Evolutionary conservation across 1,139 yeast species (phyloP).

Genomic region (Candida dubliniensis): DNA sequence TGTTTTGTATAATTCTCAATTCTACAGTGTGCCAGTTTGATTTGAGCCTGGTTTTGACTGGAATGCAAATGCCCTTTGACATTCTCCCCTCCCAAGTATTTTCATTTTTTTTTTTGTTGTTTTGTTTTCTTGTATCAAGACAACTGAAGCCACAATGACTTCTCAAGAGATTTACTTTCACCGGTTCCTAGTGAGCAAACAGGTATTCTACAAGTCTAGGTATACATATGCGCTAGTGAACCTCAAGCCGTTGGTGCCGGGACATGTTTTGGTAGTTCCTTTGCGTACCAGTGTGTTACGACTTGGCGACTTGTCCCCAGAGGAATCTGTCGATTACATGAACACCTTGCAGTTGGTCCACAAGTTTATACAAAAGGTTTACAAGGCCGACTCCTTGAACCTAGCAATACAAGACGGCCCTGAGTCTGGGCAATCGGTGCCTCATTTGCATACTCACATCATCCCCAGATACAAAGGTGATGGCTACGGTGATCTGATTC

Average conservation of each 20-base stretch:
- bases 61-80: not conserved
- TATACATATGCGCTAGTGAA: slow-evolving; percentile 82
- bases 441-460: slow-evolving; percentile 90
- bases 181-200: slow-evolving; percentile 60
- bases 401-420: slow-evolving; percentile 95
- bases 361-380: slow-evolving; percentile 58
- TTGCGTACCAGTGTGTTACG: slow-evolving; percentile 56
- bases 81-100: not conserved
- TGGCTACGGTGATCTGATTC: slow-evolving; percentile 62
- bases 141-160: not conserved
- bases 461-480: slow-evolving; percentile 74
- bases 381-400: slow-evolving; percentile 78
- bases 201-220: slow-evolving; percentile 58
- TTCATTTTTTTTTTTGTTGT: not conserved
- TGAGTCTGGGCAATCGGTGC: slow-evolving; percentile 91
- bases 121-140: not conserved
- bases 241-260: slow-evolving; percentile 85
- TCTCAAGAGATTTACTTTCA: slow-evolving; percentile 42
- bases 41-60: too few species aligned
- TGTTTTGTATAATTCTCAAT: too few species aligned
- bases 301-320: slow-evolving; percentile 64
- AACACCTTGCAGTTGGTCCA: slow-evolving; percentile 71
- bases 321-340: slow-evolving; percentile 79
- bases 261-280: slow-evolving; percentile 89
- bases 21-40: too few species aligned